Percentiles rank a stretch among this genome's conserved stretches.
These are phyloP conservation scores for Ceratobasidium sp. DNA, from an alignment of 1,284 basidiomycete genomes.

Conservation along the genomic window DNA sequence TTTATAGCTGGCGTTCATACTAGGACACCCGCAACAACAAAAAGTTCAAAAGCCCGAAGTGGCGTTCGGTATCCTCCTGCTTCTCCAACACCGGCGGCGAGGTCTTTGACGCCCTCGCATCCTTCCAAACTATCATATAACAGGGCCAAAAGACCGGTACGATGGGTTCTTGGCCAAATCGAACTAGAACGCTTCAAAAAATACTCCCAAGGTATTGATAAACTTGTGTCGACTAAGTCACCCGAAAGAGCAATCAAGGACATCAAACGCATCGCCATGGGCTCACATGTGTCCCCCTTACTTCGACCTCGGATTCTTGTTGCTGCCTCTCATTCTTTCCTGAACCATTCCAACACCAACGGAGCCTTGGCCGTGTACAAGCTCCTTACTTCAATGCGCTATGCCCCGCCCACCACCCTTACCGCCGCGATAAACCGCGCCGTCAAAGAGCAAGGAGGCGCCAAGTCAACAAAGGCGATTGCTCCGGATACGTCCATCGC, in stretches of 20 bases:
- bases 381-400: neutral
- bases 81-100: too few relatives aligned
- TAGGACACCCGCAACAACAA: too few relatives aligned
- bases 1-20: too few relatives aligned
- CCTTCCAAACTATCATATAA: too few relatives aligned
- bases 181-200: neutral
- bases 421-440: slow-evolving; percentile 17
- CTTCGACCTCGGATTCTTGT: slow-evolving; percentile 15
- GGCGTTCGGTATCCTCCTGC: too few relatives aligned
- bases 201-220: neutral
- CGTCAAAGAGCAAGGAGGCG: neutral
- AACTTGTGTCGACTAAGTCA: neutral
- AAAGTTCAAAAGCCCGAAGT: neutral
- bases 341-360: slow-evolving; percentile 1
- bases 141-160: neutral
- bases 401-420: slow-evolving; percentile 14
- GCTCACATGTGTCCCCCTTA: neutral
- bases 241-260: neutral
- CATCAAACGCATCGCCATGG: neutral
- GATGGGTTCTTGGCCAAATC: neutral
- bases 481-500: too few relatives aligned
- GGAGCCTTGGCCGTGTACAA: slow-evolving; percentile 25
- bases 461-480: neutral
- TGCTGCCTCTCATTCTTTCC: slow-evolving; percentile 11
- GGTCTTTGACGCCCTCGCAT: too few relatives aligned